phyloP scores from a whole-genome alignment of 768 basidiomycete genomes.

The Mycena floridula region DNA sequence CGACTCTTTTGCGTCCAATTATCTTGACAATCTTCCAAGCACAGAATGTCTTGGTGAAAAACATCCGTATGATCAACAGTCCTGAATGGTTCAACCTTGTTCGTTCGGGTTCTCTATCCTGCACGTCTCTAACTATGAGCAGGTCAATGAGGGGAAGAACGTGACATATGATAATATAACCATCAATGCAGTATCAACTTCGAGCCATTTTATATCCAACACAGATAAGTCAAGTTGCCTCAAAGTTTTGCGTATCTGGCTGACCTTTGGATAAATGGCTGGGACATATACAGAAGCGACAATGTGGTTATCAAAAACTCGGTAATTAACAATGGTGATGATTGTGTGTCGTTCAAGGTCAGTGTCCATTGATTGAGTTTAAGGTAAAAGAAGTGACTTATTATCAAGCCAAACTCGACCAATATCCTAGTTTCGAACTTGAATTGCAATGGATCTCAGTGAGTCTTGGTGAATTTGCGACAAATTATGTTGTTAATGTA shows the following conservation, averaged over 20 bases:
- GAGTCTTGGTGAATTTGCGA: constrained; percentile 9
- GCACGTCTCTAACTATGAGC: background rate
- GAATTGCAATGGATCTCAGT: constrained; percentile 54
- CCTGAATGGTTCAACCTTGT: constrained; percentile 52
- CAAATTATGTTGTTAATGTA: background rate
- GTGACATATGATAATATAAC: constrained; percentile 41
- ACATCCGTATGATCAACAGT: constrained; percentile 42
- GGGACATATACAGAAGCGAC: constrained; percentile 58
- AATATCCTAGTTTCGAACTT: constrained; percentile 52
- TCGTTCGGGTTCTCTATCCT: constrained; percentile 3
- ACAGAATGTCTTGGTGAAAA: constrained; percentile 36
- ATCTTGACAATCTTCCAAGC: constrained; percentile 50
- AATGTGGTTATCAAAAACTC: constrained; percentile 42
- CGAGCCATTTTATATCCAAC: constrained; percentile 35
- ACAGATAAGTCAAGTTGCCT: too few species aligned
- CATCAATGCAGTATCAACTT: constrained; percentile 38
- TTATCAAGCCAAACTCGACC: constrained; percentile 33
- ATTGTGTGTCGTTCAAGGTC: constrained; percentile 56
- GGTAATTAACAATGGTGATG: constrained; percentile 48
- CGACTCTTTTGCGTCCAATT: constrained; percentile 45
- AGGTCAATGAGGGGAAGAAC: constrained; percentile 29
- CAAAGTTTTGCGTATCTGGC: too few species aligned
- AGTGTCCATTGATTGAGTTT: constrained; percentile 19
- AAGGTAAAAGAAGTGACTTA: background rate
- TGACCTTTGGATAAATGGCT: constrained; percentile 59